Base-by-base conservation (phyloP, 768 basidiomycete species). In the Tricholomella constricta region DNA sequence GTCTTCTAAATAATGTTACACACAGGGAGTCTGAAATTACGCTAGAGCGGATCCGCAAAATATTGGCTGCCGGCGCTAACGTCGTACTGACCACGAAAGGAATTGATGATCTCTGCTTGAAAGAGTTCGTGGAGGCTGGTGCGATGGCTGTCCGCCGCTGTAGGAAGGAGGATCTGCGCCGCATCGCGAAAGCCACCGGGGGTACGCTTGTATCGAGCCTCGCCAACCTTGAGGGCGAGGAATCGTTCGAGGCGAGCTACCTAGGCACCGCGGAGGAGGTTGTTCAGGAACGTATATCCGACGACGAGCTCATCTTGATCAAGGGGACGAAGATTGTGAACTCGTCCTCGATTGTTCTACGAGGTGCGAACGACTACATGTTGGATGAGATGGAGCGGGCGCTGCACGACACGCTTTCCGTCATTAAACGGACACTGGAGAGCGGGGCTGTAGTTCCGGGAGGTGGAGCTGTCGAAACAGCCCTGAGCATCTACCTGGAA, bases 311-410 rank as follows among this genome's bases (percentile, higher is more conserved):
- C 40, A 98, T 98, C 69, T 76, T 99, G 58, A 78, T 98, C 77
- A 99, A 98, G 77, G 97, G 97, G 2, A 98, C 95, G 45, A 98
- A 96, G 73, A 88, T 94, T 36, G 95, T 98, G 66, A 94, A 75
- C 75, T 95, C 94, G 20, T 80, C 89, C 12, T 97, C 94, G 17
- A 90, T 99, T 64, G 84, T 99, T 52, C 78, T 99, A 53, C 84
- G 97, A 49, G 97, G 97, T 40, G 97, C 97, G 25, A 99, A 98
- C 70, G 97, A 99, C 71, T 98, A 96, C 70, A 94, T 98, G 91
- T 75, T 98, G 62, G 97, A 99, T 69, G 97, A 99, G 79, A 99
- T 98, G 97, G 97, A 99, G 74, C 79, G 97, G 43, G 89, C 93
- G 0, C 70, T 98, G 61, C 96, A 99, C 67, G 97, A 99, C 68